phyloP scores from a whole-genome alignment of 139 green algal species.

The Tetratostichococcus sp. region DNA sequence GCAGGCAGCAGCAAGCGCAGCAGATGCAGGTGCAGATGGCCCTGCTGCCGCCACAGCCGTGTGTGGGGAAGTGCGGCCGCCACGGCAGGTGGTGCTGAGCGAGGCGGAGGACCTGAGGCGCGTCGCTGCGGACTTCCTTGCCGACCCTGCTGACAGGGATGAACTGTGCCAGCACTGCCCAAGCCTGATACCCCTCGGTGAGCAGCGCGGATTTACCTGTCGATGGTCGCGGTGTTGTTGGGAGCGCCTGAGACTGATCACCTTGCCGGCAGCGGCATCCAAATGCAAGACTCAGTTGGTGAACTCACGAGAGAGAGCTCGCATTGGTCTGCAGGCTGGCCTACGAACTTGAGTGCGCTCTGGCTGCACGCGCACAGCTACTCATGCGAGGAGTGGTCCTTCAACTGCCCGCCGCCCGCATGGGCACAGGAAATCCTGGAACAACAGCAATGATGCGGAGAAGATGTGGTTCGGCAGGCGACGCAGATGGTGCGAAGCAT shows the following conservation, averaged over 20 bases:
- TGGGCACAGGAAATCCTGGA: slow-evolving; percentile 39
- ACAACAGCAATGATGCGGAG: no score
- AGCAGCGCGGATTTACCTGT: no score
- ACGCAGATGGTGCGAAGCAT: no score
- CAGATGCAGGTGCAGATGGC: background rate
- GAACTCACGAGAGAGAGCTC: no score
- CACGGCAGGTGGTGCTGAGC: background rate
- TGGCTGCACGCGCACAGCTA: slow-evolving; percentile 75
- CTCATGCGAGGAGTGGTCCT: slow-evolving; percentile 40
- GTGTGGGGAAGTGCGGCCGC: no score
- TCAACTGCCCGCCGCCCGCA: slow-evolving; percentile 44
- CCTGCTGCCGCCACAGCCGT: background rate
- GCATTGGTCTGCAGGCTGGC: slow-evolving; percentile 27
- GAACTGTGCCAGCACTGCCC: slow-evolving; percentile 14
- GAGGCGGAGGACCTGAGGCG: background rate
- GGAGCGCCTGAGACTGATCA: no score
- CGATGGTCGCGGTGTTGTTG: no score
- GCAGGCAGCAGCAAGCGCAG: background rate
- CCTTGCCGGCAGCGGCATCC: no score
- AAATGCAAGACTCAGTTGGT: no score
- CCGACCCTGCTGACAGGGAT: background rate
- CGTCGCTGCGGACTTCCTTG: background rate
- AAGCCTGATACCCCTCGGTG: background rate
- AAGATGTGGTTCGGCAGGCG: no score
- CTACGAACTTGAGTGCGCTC: slow-evolving; percentile 37